Evolutionary conservation across 2,329 filamentous ascomycete species (phyloP), one percentile per base, ranked within the genome.

Genomic region (Uncinocarpus reesii): DNA sequence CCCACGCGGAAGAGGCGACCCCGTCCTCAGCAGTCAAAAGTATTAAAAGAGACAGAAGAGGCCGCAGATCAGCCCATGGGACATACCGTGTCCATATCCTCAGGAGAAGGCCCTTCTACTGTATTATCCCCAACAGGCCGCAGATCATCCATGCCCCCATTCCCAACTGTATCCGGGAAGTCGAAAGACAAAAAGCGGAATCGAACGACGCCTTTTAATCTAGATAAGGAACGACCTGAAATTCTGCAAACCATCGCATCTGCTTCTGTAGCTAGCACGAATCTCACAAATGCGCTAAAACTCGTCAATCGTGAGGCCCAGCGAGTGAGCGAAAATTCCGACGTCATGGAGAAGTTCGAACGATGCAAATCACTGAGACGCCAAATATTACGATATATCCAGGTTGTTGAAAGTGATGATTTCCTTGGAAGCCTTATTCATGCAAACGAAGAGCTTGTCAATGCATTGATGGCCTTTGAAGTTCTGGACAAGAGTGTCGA

Each of bases 401-500:
- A 96, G 61, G 77, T 88, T 43, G 84, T 96, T 10, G 86, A 95
- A 62, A 83, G 81, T 7, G 90, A 96, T 60, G 82, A 96, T 60
- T 95, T 85, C 75, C 81, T 98, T 7, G 92, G 90, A 35, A 83
- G 86, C 52, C 75, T 98, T 3, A 80, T 98, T 15, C 86, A 92
- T 59, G 89, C 90, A 55, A 96, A 98, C 59, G 92, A 98, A 59
- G 86, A 94, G 65, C 81, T 98, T n/a, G 86, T 96, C 34, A 83
- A 83, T 53, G 87, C 89, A 1, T 75, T 98, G 49, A 95, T 94
- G 79, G 85, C 88, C 0, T 98, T 88, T 61, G 90, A 96, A 66
- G 86, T 95, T 57, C 78, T 96, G 54, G 90, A 98, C 62, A 73
- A 72, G 56, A 72, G 69, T 42, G 60, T 73, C 34, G 72, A 75